Percentiles rank a stretch among this genome's conserved stretches.
These are phyloP conservation scores for Tulasnella sp. DNA, from an alignment of 768 basidiomycete genomes.

Conservation along the genomic window DNA sequence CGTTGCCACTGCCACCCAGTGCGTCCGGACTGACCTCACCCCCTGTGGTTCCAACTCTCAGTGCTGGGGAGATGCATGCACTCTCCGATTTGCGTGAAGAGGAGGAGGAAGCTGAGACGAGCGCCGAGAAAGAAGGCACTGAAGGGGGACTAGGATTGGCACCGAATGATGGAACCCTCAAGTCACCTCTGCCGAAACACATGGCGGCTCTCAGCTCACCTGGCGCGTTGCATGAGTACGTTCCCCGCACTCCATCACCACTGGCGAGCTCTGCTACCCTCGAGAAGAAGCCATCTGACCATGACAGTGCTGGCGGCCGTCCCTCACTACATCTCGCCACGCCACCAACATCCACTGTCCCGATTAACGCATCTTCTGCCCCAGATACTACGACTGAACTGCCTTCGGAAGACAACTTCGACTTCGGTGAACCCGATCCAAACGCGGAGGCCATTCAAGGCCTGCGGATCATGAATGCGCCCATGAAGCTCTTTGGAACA, in stretches of 20 bases:
- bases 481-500: conserved; percentile 1
- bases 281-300: background rate
- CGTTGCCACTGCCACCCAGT: conserved; percentile 6
- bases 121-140: background rate
- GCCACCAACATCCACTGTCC: background rate
- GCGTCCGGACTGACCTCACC: background rate
- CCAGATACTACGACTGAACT: background rate
- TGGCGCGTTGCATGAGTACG: background rate
- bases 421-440: conserved; percentile 13
- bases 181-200: background rate
- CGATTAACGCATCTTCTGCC: background rate
- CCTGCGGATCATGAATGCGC: conserved; percentile 23
- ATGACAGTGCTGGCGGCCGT: background rate
- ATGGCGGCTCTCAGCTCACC: background rate
- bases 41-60: background rate
- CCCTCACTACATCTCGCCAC: background rate
- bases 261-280: background rate
- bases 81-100: conserved; percentile 16
- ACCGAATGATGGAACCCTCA: too few relatives aligned
- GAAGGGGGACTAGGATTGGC: too few relatives aligned
- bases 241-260: background rate
- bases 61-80: background rate
- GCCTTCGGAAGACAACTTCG: background rate
- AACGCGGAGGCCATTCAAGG: conserved; percentile 27
- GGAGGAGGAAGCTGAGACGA: conserved; percentile 13